Conservation (phyloP, 352 stramenopile species). For the Pythium guiyangense region DNA sequence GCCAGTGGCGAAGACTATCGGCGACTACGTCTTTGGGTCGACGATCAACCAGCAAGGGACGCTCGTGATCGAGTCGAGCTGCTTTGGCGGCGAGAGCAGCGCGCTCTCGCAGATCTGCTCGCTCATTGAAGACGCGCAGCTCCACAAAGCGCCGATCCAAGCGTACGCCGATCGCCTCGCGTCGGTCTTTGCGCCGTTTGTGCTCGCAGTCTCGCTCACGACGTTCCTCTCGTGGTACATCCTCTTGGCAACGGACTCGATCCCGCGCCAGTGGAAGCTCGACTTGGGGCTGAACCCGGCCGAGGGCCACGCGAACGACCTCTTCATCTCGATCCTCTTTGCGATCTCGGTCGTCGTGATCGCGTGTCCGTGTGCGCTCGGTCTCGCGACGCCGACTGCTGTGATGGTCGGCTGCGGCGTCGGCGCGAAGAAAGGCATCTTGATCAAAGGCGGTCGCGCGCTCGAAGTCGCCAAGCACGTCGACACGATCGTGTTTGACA, state of each 20-base stretch:
- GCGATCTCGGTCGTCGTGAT: conserved; percentile 89
- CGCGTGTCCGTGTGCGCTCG: conserved; percentile 78
- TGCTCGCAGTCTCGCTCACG: conserved; percentile 52
- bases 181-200: conserved; percentile 62
- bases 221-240: conserved; percentile 61
- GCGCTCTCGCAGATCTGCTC: conserved; percentile 74
- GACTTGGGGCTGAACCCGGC: conserved; percentile 43
- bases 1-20: conserved; percentile 72
- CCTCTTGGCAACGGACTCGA: conserved; percentile 37
- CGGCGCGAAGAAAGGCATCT: conserved; percentile 82
- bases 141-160: conserved; percentile 87
- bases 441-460: conserved; percentile 84
- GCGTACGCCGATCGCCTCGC: conserved; percentile 72
- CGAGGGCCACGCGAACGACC: conserved; percentile 55
- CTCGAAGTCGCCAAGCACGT: conserved; percentile 83
- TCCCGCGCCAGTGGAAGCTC: conserved; percentile 44
- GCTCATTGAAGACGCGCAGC: conserved; percentile 84
- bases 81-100: conserved; percentile 61
- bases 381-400: conserved; percentile 78
- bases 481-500: conserved; percentile 91
- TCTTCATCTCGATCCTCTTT: conserved; percentile 76
- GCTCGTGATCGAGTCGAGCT: conserved; percentile 79
- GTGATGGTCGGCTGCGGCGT: conserved; percentile 88
- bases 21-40: conserved; percentile 82
- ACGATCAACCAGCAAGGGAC: conserved; percentile 85